Percentiles rank a stretch among this genome's conserved stretches.
These are phyloP conservation scores for Rhytidhysteron rufulum DNA, from an alignment of 2,329 filamentous ascomycete species.

Conservation along the genomic window DNA sequence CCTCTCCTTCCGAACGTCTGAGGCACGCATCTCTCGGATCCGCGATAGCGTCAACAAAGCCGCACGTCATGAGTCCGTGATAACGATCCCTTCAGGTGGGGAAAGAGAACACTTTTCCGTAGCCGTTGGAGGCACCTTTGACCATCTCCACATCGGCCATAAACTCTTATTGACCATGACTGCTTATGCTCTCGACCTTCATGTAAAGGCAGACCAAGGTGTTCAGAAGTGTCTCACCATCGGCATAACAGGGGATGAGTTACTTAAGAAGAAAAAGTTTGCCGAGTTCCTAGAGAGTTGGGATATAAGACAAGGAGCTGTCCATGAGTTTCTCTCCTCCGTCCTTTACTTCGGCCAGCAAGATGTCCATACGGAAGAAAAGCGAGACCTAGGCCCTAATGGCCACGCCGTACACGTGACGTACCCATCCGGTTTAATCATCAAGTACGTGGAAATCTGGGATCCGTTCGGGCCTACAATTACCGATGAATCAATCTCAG, in stretches of 20 bases:
- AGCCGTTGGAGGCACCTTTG: conserved; percentile 89
- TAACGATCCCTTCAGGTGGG: conserved; percentile 5
- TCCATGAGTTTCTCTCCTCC: conserved; percentile 66
- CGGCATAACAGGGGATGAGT: conserved; percentile 82
- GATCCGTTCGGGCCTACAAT: conserved; percentile 91
- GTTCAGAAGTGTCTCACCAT: conserved; percentile 62
- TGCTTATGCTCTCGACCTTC: conserved; percentile 60
- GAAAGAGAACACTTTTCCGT: conserved; percentile 56
- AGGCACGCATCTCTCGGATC: conserved; percentile 28
- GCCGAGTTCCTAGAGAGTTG: conserved; percentile 77
- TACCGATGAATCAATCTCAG: conserved; percentile 71
- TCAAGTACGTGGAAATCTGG: conserved; percentile 80
- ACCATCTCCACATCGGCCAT: conserved; percentile 91
- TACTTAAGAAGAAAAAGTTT: conserved; percentile 86
- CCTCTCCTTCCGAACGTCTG: conserved; percentile 24
- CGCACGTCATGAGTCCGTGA: background rate
- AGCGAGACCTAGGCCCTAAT: conserved; percentile 44
- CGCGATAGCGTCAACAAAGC: conserved; percentile 23
- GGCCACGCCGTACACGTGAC: conserved; percentile 53
- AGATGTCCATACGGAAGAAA: conserved; percentile 42
- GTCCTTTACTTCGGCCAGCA: conserved; percentile 57
- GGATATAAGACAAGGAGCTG: conserved; percentile 65
- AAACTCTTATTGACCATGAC: conserved; percentile 94
- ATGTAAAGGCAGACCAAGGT: conserved; percentile 11
- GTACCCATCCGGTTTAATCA: conserved; percentile 60